phyloP scores from a whole-genome alignment of 2,329 filamentous ascomycete species.

The Alternaria infectoria region DNA sequence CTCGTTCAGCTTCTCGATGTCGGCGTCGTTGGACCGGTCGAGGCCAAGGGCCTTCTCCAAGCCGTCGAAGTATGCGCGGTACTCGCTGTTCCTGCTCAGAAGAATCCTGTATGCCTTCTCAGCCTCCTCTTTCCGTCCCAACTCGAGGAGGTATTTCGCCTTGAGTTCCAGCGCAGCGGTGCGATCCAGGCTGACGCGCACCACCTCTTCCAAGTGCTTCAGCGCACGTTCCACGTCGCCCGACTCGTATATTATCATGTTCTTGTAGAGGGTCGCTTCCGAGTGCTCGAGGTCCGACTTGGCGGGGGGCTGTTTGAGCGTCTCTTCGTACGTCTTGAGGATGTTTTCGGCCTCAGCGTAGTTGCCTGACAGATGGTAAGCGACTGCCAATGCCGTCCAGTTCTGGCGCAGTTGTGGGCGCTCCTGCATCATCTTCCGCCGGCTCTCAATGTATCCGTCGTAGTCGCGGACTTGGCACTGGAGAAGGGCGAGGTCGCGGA shows the following conservation, averaged over 20 bases:
- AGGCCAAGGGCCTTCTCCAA: conserved; percentile 74
- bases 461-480: conserved; percentile 98
- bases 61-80: conserved; percentile 82
- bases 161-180: conserved; percentile 84
- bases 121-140: conserved; percentile 80
- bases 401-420: conserved; percentile 84
- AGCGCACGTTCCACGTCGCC: conserved; percentile 83
- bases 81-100: conserved; percentile 86
- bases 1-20: conserved; percentile 73
- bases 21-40: conserved; percentile 64
- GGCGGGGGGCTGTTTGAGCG: conserved; percentile 78
- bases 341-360: conserved; percentile 87
- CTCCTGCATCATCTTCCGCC: conserved; percentile 84
- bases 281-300: conserved; percentile 88
- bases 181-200: conserved; percentile 81
- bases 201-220: conserved; percentile 80
- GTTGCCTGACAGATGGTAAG: conserved; percentile 88
- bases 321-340: conserved; percentile 90
- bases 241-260: conserved; percentile 87
- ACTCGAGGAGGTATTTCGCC: conserved; percentile 80
- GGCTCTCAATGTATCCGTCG: conserved; percentile 88
- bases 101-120: conserved; percentile 80
- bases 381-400: conserved; percentile 97
- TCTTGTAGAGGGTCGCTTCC: conserved; percentile 94
- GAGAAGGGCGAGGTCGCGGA: conserved; percentile 88